A percentile compares a stretch with the other conserved stretches of the same genome.
Conservation (phyloP, 1,284 basidiomycete species). For the Leucoagaricus sp. region DNA sequence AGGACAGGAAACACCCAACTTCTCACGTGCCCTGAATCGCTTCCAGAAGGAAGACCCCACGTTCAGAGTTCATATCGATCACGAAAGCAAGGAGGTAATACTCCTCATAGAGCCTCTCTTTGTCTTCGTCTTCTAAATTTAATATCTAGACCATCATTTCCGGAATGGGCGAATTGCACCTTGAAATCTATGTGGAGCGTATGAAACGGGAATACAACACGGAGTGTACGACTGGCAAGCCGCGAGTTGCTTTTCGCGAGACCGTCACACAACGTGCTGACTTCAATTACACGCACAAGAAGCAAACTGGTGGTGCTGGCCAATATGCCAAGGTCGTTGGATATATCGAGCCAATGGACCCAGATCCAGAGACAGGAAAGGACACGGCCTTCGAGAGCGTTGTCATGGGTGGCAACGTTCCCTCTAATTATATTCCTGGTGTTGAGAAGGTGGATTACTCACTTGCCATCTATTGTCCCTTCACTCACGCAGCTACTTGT, state of each 20-base stretch:
- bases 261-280: conserved; percentile 83
- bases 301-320: conserved; percentile 97
- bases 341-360: conserved; percentile 89
- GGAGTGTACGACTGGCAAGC: conserved; percentile 93
- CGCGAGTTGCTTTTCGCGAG: conserved; percentile 96
- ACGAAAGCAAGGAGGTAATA: conserved; percentile 87
- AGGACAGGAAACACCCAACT: conserved; percentile 93
- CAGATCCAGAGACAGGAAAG: conserved; percentile 73
- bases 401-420: conserved; percentile 93
- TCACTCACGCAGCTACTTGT: neutral
- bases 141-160: conserved; percentile 92
- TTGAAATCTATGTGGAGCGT: conserved; percentile 99
- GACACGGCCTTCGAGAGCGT: conserved; percentile 88
- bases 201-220: conserved; percentile 99
- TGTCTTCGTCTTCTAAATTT: neutral
- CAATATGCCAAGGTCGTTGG: conserved; percentile 96
- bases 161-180: conserved; percentile 98
- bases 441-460: conserved; percentile 78
- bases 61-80: conserved; percentile 96
- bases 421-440: conserved; percentile 90
- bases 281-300: conserved; percentile 97
- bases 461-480: neutral
- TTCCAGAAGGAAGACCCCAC: conserved; percentile 99
- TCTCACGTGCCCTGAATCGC: conserved; percentile 94
- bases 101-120: neutral